A percentile compares a stretch with the other conserved stretches of the same genome.
Conservation (phyloP, 2,329 filamentous ascomycete genomes). For the Chrysoporthe austroafricana region DNA sequence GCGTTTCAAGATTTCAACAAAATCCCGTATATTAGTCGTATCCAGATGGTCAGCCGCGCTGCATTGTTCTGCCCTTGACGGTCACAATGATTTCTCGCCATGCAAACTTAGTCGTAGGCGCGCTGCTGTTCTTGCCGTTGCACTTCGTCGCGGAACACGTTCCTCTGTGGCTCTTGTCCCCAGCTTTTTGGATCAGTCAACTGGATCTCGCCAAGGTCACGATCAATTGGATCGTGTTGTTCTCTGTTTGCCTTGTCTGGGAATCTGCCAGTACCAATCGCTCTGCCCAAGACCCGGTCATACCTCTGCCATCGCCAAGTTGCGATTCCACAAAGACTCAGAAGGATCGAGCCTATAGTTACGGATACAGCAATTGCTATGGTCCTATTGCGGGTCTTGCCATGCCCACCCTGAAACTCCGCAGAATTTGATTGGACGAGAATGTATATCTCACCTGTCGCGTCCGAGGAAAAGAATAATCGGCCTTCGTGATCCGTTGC, state of each 20-base stretch:
- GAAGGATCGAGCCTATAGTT: not conserved
- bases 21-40: too few relatives aligned
- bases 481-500: slow-evolving; percentile 50
- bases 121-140: slow-evolving; percentile 3
- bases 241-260: not conserved
- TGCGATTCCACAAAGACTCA: not conserved
- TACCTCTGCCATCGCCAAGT: not conserved
- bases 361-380: not conserved
- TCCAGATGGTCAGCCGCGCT: too few relatives aligned
- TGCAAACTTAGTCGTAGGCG: not conserved
- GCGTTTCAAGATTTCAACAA: not conserved
- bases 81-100: not conserved
- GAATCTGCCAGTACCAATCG: too few relatives aligned
- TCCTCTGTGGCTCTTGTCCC: slow-evolving; percentile 5
- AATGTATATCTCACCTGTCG: slow-evolving; percentile 68
- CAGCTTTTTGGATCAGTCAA: slow-evolving; percentile 5
- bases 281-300: not conserved
- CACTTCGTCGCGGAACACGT: slow-evolving; percentile 2
- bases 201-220: not conserved
- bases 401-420: not conserved
- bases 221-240: not conserved
- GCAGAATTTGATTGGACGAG: slow-evolving; percentile 35
- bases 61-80: too few relatives aligned
- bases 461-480: slow-evolving; percentile 64
- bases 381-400: not conserved